Base-by-base conservation (phyloP, 2,329 filamentous ascomycete genomes). In the Curvularia sp. region DNA sequence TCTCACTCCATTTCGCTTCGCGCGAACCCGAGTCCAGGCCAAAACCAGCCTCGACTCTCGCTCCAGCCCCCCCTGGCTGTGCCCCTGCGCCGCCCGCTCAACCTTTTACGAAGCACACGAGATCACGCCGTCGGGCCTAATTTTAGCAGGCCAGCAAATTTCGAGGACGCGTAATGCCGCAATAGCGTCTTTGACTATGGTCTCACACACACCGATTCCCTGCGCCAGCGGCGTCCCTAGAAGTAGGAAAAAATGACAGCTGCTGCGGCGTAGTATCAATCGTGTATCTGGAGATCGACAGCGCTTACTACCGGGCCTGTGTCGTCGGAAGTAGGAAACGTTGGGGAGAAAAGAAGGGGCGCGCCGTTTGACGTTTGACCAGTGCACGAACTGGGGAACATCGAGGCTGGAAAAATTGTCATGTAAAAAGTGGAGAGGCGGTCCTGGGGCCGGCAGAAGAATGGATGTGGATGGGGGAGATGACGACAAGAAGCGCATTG, bases 111-210 rank as follows among this genome's bases (percentile, higher is more conserved):
- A 53, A 50, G 30, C 46, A 65, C 55, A 63, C 57, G 53, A 58
- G 41, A 49, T 60, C 39, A 55, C 36, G 51, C 55, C 39, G 55
- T 38, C 48, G 36, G 45, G 36, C 46, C 51, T 63, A 65, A 58
- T 55, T 59, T 60, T 59, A 60, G 57, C 49, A 48, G 56, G 57
- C 51, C 42, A 54, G 54, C 51, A 28, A 12, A 23, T 57, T 52
- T 48, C 55, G 60, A 63, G 63, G 57, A 65, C 60, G 55, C 63
- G 63, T 65, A 62, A 61, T 53, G 57, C 49, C 53, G 48, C 2
- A 25, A 25, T 42, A 21, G 39, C 13, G 39, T 5, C 32, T 34
- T 34, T 18, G n/a, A 15, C n/a, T n/a, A 9, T 36, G 34, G 34
- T 15, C 34, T 7, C n/a, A 34, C 34, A 36, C 34, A 36, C 34